Conservation (phyloP, 306 rosid species). For the Hippophae rhamnoides region DNA sequence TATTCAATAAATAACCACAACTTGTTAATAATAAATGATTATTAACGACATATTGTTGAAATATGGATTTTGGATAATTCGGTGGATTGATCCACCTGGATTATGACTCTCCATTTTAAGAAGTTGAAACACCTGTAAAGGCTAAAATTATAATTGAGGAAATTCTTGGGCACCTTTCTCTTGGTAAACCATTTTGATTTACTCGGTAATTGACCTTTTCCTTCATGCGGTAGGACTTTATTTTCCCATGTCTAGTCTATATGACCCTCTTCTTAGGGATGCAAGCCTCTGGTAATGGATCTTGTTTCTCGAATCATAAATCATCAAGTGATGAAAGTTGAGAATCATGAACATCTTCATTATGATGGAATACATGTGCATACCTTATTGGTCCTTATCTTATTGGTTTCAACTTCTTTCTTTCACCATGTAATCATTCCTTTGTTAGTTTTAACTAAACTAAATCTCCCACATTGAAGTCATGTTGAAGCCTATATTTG, state of each 20-base stretch:
- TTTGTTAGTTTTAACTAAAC: too few relatives aligned
- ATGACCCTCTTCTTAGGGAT: background rate
- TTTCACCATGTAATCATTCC: too few relatives aligned
- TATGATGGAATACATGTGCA: too few relatives aligned
- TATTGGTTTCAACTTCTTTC: too few relatives aligned
- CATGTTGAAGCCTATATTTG: too few relatives aligned
- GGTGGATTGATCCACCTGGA: background rate
- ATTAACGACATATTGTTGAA: too few relatives aligned
- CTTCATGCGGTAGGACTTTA: background rate
- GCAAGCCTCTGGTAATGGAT: background rate
- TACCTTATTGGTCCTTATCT: too few relatives aligned
- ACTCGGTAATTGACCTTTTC: background rate
- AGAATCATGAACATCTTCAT: background rate
- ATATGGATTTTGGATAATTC: too few relatives aligned
- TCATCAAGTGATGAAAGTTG: background rate
- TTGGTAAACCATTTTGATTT: background rate
- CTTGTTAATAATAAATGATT: too few relatives aligned
- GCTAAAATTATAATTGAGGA: background rate
- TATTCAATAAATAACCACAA: too few relatives aligned
- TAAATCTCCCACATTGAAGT: too few relatives aligned
- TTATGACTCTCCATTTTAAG: conserved; percentile 1
- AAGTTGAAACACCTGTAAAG: background rate
- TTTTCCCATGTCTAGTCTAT: background rate
- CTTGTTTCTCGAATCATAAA: background rate
- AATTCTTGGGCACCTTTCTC: background rate